Percentiles rank a stretch among this genome's conserved stretches.
Conservation (phyloP, 2,329 filamentous ascomycete genomes). For the Aspergillus jensenii region DNA sequence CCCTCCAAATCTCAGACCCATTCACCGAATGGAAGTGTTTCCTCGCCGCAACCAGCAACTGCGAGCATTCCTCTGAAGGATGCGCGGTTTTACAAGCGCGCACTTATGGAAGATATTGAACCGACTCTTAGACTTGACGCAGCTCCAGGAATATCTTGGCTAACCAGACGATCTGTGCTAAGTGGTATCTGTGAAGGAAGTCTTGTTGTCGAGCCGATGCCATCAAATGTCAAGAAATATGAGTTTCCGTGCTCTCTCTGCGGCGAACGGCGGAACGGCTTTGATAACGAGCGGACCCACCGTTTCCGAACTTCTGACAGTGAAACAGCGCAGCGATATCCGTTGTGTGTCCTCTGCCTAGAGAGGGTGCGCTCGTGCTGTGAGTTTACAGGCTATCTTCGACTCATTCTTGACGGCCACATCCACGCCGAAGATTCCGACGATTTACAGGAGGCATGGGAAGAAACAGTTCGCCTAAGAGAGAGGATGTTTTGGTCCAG, state of each 20-base stretch:
- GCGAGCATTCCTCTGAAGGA: slow-evolving; percentile 69
- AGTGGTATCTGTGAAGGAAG: slow-evolving; percentile 80
- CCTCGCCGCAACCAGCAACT: slow-evolving; percentile 44
- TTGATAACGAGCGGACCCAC: slow-evolving; percentile 73
- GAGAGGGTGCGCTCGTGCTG: slow-evolving; percentile 81
- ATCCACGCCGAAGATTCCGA: slow-evolving; percentile 82
- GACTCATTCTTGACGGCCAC: slow-evolving; percentile 89
- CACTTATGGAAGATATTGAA: slow-evolving; percentile 86
- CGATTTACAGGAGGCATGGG: slow-evolving; percentile 86
- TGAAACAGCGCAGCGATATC: slow-evolving; percentile 83
- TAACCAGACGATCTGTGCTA: slow-evolving; percentile 81
- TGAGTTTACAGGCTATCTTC: slow-evolving; percentile 87
- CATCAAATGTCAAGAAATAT: slow-evolving; percentile 54
- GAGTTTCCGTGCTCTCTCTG: slow-evolving; percentile 78
- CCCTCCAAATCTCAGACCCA: slow-evolving; percentile 58
- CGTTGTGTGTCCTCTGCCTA: slow-evolving; percentile 86
- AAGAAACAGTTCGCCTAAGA: slow-evolving; percentile 83
- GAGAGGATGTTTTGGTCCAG: slow-evolving; percentile 98
- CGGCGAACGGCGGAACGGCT: slow-evolving; percentile 74
- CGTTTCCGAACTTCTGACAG: slow-evolving; percentile 86
- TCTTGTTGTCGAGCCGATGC: slow-evolving; percentile 85
- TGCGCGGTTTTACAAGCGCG: slow-evolving; percentile 90
- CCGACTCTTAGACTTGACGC: slow-evolving; percentile 86
- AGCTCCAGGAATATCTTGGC: slow-evolving; percentile 89
- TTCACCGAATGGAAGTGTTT: slow-evolving; percentile 47